A percentile compares a stretch with the other conserved stretches of the same genome.
Conservation (phyloP, 2,329 filamentous ascomycete species). For the Metarhizium robertsii region DNA sequence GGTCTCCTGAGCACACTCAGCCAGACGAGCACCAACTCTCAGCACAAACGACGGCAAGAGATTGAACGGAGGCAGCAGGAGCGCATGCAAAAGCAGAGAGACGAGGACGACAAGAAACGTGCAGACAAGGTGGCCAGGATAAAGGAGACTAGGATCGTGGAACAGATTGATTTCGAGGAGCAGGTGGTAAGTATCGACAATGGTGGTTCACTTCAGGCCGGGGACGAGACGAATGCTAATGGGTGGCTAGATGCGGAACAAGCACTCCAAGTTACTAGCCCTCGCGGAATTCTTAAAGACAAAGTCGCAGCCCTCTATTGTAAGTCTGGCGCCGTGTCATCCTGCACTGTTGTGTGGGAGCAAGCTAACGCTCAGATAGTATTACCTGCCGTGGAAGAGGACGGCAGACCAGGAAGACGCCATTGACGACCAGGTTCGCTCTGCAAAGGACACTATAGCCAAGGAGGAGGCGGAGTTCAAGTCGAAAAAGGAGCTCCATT, state of each 20-base stretch:
- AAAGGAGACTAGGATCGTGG: constrained; percentile 48
- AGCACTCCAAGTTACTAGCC: constrained; percentile 63
- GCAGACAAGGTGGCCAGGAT: constrained; percentile 57
- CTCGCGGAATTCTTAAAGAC: constrained; percentile 68
- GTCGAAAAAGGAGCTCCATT: constrained; percentile 30
- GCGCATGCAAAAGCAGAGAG: constrained; percentile 62
- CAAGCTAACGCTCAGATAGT: constrained; percentile 38
- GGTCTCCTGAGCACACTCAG: constrained; percentile 70
- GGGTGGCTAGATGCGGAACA: constrained; percentile 59
- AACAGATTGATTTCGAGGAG: constrained; percentile 69
- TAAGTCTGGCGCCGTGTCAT: constrained; percentile 34
- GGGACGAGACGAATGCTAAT: neutral
- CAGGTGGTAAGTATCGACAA: constrained; percentile 45
- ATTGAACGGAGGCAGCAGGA: constrained; percentile 77
- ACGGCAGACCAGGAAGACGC: constrained; percentile 57
- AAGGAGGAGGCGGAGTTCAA: constrained; percentile 58
- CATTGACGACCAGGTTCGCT: constrained; percentile 61
- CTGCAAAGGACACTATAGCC: constrained; percentile 53
- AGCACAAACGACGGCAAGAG: constrained; percentile 63
- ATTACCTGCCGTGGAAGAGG: constrained; percentile 77
- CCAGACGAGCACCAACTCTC: constrained; percentile 54
- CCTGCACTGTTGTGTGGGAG: neutral
- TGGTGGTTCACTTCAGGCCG: neutral
- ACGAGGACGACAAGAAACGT: constrained; percentile 59
- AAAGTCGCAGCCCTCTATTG: constrained; percentile 60